A percentile compares a stretch with the other conserved stretches of the same genome.
Conservation (phyloP, 352 stramenopile species). For the Thalassiosira mediterranea region DNA sequence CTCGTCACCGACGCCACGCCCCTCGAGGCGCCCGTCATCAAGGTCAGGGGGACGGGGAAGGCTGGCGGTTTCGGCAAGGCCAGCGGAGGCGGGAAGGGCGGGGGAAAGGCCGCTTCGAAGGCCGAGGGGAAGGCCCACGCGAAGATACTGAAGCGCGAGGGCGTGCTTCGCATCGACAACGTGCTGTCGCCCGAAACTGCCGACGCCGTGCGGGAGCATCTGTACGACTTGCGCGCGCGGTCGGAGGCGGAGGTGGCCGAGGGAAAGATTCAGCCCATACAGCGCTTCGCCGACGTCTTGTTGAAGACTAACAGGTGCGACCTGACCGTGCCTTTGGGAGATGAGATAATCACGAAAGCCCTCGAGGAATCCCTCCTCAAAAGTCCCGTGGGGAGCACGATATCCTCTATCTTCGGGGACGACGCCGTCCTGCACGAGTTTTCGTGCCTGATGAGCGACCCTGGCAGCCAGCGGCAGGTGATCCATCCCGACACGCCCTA, state of each 20-base stretch:
- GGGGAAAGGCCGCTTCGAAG: constrained; percentile 24
- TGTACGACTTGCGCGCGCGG: constrained; percentile 42
- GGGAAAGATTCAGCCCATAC: constrained; percentile 46
- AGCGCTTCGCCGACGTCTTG: constrained; percentile 79
- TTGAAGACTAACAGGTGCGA: constrained; percentile 77
- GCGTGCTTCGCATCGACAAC: constrained; percentile 67
- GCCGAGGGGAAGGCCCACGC: constrained; percentile 45
- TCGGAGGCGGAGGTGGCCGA: constrained; percentile 39
- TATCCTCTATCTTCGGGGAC: constrained; percentile 58
- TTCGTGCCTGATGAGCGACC: constrained; percentile 74
- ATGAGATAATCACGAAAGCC: constrained; percentile 47
- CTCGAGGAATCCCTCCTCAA: constrained; percentile 51
- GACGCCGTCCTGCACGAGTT: constrained; percentile 72
- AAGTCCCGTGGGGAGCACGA: constrained; percentile 56
- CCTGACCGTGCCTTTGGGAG: constrained; percentile 68
- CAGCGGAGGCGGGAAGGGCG: neutral
- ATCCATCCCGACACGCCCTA: constrained; percentile 79
- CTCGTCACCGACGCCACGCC: constrained; percentile 44
- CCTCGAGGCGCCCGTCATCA: constrained; percentile 30
- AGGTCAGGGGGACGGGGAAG: constrained; percentile 24
- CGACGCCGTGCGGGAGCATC: constrained; percentile 54
- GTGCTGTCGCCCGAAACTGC: constrained; percentile 50
- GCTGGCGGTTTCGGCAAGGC: neutral
- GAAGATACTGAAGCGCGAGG: constrained; percentile 43
- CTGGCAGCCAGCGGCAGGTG: constrained; percentile 74